These are phyloP conservation scores for Croton laevigatus DNA, from an alignment of 441 rosid genomes.

Conservation along the genomic window DNA sequence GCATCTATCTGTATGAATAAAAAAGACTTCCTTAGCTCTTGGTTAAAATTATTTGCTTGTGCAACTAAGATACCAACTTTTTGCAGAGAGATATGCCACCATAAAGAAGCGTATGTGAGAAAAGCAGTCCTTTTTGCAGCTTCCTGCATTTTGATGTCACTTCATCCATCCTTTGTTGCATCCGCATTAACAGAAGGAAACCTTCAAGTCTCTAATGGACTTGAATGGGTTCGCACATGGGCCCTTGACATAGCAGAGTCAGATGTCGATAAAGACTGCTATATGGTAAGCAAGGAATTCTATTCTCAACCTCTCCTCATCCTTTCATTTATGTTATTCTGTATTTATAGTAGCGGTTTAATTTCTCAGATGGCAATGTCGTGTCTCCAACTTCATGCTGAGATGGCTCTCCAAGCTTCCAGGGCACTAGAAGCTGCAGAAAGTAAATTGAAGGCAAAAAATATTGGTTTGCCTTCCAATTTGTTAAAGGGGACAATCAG, in stretches of 20 bases:
- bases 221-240: conserved; percentile 93
- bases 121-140: conserved; percentile 87
- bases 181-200: conserved; percentile 74
- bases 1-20: background rate
- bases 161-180: conserved; percentile 79
- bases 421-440: conserved; percentile 65
- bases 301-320: background rate
- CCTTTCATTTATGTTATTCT: background rate
- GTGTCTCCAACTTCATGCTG: conserved; percentile 86
- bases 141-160: conserved; percentile 71
- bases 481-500: conserved; percentile 41
- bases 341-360: background rate
- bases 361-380: conserved; percentile 75
- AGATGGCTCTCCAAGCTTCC: conserved; percentile 95
- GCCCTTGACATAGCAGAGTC: conserved; percentile 76
- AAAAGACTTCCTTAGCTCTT: background rate
- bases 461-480: conserved; percentile 32
- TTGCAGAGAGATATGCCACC: conserved; percentile 80
- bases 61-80: background rate
- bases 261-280: conserved; percentile 85
- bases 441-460: conserved; percentile 37
- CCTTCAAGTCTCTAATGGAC: conserved; percentile 64
- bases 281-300: conserved; percentile 47
- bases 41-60: background rate
- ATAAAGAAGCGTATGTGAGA: conserved; percentile 92